phyloP scores from a whole-genome alignment of 371 early-diverging fungal species.

The Lichtheimia hyalospora region DNA sequence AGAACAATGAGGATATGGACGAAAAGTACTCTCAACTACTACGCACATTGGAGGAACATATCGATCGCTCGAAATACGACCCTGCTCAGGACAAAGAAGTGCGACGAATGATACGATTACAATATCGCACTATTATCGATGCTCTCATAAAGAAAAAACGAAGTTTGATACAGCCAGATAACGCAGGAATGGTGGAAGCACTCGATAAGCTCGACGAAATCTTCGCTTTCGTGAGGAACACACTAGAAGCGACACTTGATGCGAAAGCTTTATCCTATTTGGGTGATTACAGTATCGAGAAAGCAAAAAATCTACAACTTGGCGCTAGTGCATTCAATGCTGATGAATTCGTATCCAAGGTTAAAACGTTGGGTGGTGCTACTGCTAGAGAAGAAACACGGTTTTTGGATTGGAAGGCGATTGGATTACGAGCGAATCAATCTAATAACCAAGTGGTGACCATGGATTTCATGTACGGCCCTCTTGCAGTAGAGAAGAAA shows the following conservation, averaged over 20 bases:
- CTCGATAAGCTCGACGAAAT: constrained; percentile 59
- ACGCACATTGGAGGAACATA: constrained; percentile 5
- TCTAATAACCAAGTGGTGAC: constrained; percentile 59
- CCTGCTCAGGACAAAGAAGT: constrained; percentile 50
- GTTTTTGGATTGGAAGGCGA: constrained; percentile 59
- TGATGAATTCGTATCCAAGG: constrained; percentile 68
- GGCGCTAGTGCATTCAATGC: constrained; percentile 69
- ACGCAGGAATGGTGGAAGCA: constrained; percentile 47
- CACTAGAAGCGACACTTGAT: constrained; percentile 91
- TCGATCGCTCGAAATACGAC: constrained; percentile 31
- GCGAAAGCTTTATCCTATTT: constrained; percentile 72
- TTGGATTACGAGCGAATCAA: constrained; percentile 59
- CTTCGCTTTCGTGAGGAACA: constrained; percentile 59
- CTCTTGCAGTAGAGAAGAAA: constrained; percentile 65
- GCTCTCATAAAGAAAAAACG: constrained; percentile 34
- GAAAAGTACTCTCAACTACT: background rate
- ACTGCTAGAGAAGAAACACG: background rate
- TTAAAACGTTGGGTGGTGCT: constrained; percentile 46
- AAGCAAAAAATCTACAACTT: constrained; percentile 73
- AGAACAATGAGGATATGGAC: background rate
- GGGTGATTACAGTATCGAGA: constrained; percentile 76
- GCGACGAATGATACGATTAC: constrained; percentile 42
- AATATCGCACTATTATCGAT: background rate
- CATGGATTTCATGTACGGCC: constrained; percentile 78
- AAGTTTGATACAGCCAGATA: constrained; percentile 48